Conservation (phyloP, 225 moss, liverwort and hornwort species). For the Thuidium tamariscinum region DNA sequence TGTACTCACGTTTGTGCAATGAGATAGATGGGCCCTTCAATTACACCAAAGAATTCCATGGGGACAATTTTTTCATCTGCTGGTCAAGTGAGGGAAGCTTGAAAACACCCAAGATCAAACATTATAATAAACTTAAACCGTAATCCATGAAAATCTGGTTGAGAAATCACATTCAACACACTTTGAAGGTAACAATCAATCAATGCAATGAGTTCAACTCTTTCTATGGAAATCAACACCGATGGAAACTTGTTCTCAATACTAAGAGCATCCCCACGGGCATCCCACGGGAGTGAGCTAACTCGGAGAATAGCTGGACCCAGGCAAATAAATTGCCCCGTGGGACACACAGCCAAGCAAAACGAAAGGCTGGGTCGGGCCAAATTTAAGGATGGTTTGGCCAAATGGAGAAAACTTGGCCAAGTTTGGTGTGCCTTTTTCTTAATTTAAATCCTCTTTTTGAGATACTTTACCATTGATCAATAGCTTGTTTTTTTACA, state of each 20-base stretch:
- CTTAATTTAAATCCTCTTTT: no score
- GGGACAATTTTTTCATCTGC: background rate
- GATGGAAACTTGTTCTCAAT: fast-evolving
- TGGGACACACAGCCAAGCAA: no score
- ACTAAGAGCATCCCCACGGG: no score
- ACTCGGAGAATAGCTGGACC: no score
- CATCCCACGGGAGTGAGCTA: no score
- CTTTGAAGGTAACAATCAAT: background rate
- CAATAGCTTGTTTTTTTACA: no score
- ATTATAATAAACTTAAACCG: background rate
- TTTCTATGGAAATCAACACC: background rate
- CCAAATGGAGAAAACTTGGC: no score
- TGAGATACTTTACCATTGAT: no score
- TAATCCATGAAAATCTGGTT: background rate
- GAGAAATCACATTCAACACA: fast-evolving
- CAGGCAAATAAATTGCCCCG: no score
- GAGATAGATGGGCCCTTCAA: background rate
- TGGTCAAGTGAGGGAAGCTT: background rate
- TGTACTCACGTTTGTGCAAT: background rate
- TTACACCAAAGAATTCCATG: background rate
- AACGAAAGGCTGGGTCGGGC: no score
- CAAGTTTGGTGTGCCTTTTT: no score
- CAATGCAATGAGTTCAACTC: background rate
- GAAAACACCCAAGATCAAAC: background rate
- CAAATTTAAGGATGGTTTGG: no score